phyloP scores from a whole-genome alignment of 306 rosid genomes.

The Glycyrrhiza uralensis region DNA sequence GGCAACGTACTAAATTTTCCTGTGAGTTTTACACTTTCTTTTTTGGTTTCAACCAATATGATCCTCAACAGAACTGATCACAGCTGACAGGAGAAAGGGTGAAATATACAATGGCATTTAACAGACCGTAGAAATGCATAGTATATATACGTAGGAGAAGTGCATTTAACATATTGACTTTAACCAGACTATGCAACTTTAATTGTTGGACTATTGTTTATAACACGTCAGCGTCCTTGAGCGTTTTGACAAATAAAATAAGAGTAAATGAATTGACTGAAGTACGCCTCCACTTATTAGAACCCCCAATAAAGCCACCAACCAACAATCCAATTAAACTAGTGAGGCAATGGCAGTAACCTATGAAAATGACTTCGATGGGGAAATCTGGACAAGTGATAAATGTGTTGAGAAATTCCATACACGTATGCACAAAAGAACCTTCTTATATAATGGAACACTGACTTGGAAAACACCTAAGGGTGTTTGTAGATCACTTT shows the following conservation, averaged over 20 bases:
- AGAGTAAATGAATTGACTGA: not conserved
- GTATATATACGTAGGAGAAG: too few species aligned
- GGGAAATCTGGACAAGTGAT: not conserved
- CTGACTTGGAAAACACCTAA: slow-evolving; percentile 17
- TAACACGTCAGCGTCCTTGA: too few species aligned
- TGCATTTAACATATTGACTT: too few species aligned
- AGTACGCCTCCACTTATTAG: not conserved
- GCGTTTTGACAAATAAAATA: too few species aligned
- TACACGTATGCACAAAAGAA: not conserved
- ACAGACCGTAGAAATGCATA: too few species aligned
- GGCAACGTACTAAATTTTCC: too few species aligned
- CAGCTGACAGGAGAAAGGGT: not conserved
- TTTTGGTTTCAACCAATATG: too few species aligned
- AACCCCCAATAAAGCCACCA: slow-evolving; percentile 4
- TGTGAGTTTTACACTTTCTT: too few species aligned
- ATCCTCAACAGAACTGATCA: too few species aligned
- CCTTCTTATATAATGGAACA: slow-evolving; percentile 13
- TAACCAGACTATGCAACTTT: too few species aligned
- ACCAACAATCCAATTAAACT: not conserved
- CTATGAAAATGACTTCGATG: not conserved
- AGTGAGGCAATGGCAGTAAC: not conserved
- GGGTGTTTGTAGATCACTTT: too few species aligned
- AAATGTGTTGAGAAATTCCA: not conserved
- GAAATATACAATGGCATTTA: not conserved
- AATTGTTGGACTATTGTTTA: too few species aligned